phyloP scores from a whole-genome alignment of 2,329 filamentous ascomycete species.

The Aureobasidium zeae region DNA sequence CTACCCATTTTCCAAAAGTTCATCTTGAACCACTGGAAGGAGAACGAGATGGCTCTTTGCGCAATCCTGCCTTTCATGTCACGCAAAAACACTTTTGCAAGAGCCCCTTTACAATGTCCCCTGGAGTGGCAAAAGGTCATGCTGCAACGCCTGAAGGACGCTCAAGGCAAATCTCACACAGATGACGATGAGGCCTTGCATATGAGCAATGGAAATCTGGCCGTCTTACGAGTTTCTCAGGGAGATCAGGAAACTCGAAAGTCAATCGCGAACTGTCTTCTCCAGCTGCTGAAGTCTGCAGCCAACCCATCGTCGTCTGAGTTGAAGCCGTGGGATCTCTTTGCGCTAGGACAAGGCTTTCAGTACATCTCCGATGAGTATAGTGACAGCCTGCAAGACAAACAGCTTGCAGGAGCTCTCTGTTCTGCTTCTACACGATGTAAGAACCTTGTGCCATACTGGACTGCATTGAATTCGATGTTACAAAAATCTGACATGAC shows the following conservation, averaged over 20 bases:
- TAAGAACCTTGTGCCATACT: conserved; percentile 15
- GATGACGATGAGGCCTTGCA: conserved; percentile 1
- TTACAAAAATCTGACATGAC: background rate
- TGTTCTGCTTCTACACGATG: conserved; percentile 8
- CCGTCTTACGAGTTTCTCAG: conserved; percentile 8
- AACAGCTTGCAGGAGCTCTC: conserved; percentile 7
- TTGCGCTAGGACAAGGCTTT: conserved; percentile 16
- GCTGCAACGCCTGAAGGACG: conserved; percentile 13
- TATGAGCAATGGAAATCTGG: conserved; percentile 13
- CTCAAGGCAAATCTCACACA: background rate
- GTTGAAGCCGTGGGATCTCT: conserved; percentile 11
- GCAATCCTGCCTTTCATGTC: conserved; percentile 56
- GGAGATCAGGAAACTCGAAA: conserved; percentile 9
- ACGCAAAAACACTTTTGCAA: conserved; percentile 42
- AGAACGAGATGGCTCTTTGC: conserved; percentile 59
- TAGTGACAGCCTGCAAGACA: conserved; percentile 2
- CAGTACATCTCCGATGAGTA: conserved; percentile 14
- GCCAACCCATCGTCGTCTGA: background rate
- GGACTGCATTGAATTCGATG: conserved; percentile 8
- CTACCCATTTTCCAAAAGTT: conserved; percentile 79
- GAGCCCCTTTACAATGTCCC: conserved; percentile 35
- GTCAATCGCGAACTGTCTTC: conserved; percentile 2
- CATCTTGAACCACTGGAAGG: conserved; percentile 61
- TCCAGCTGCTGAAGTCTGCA: conserved; percentile 1
- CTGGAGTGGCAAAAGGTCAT: conserved; percentile 55